A percentile compares a stretch with the other conserved stretches of the same genome.
phyloP scores from a whole-genome alignment of 345 rosid species.

The Sisymbrium irio region DNA sequence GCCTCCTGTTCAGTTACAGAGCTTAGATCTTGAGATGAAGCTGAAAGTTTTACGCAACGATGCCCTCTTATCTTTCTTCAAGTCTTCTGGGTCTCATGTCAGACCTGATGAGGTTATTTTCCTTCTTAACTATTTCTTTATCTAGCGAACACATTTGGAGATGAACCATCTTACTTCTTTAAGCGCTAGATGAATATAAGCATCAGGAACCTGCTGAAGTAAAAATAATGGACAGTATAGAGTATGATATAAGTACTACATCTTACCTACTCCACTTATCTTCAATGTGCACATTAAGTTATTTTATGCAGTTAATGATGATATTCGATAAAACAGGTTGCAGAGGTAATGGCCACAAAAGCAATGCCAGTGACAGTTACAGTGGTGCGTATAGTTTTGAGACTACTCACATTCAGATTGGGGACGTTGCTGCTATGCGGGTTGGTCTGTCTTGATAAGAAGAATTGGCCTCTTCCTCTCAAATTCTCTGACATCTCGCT shows the following conservation, averaged over 20 bases:
- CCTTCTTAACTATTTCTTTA: background rate
- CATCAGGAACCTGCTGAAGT: background rate
- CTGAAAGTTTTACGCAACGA: conserved; percentile 35
- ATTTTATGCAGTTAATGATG: background rate
- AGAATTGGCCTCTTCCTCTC: conserved; percentile 59
- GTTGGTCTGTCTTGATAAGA: conserved; percentile 42
- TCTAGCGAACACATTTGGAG: background rate
- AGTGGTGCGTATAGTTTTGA: conserved; percentile 44
- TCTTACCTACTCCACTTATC: background rate
- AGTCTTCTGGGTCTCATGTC: conserved; percentile 51
- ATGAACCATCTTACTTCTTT: background rate
- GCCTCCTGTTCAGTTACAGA: conserved; percentile 53
- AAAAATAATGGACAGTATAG: background rate
- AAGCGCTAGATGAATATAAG: background rate
- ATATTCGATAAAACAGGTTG: conserved; percentile 46
- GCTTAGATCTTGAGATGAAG: conserved; percentile 26
- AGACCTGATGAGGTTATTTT: conserved; percentile 59
- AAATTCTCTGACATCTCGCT: conserved; percentile 62
- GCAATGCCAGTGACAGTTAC: conserved; percentile 38
- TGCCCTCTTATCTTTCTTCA: conserved; percentile 48
- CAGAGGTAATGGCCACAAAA: conserved; percentile 52
- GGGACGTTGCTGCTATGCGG: conserved; percentile 79
- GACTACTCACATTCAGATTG: conserved; percentile 55
- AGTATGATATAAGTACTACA: background rate
- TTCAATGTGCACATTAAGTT: background rate